Evolutionary conservation across 1,284 basidiomycete genomes (phyloP).

Genomic region (Fomitopsis betulina): DNA sequence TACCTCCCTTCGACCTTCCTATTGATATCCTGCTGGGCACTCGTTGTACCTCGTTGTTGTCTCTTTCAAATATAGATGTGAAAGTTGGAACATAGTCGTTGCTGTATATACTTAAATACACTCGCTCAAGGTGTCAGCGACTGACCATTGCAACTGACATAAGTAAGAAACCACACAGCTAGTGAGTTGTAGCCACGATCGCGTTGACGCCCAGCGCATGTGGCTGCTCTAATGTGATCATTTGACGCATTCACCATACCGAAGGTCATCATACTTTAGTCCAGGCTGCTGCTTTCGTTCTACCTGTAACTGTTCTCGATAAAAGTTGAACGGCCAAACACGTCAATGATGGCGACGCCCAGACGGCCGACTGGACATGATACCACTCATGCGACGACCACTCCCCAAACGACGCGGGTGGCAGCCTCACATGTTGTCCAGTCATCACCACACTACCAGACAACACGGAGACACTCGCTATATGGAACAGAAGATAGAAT

Average conservation of each 20-base stretch:
- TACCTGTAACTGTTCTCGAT: no score
- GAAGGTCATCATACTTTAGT: no score
- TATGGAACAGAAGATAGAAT: conserved; percentile 87
- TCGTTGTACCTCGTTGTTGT: conserved; percentile 2
- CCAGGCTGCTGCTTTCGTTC: not conserved
- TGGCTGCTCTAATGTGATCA: not conserved
- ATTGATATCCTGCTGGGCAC: conserved; percentile 4
- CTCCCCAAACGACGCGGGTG: conserved; percentile 48
- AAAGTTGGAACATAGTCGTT: not conserved
- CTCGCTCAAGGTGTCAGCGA: no score
- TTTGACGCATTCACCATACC: no score
- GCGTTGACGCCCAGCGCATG: not conserved
- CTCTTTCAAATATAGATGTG: conserved; percentile 3
- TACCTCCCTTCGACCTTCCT: conserved; percentile 1
- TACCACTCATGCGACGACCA: conserved; percentile 29
- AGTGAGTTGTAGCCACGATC: not conserved
- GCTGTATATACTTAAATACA: not conserved
- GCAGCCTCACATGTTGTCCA: conserved; percentile 47
- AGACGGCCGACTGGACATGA: conserved; percentile 32
- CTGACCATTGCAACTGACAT: no score
- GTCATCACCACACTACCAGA: conserved; percentile 72
- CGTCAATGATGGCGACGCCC: conserved; percentile 37
- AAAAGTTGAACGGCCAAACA: not conserved
- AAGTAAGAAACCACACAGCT: no score
- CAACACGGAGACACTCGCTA: conserved; percentile 71